Percentiles rank a stretch among this genome's conserved stretches.
Evolutionary conservation across 1,284 basidiomycete species (phyloP).

Genomic region (Pseudozyma hubeiensis): DNA sequence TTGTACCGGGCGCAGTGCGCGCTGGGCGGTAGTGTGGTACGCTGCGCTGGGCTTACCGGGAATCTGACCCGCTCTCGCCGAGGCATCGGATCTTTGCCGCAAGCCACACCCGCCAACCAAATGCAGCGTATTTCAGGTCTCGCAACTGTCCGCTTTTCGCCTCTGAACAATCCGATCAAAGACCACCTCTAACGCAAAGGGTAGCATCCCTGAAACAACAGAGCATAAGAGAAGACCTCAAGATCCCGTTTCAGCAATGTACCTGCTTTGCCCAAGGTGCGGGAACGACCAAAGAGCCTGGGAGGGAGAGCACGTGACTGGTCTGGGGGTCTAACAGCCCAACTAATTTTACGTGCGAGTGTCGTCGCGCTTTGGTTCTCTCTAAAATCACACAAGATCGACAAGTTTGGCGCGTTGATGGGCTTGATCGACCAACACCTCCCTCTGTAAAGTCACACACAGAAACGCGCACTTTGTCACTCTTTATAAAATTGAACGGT

Average conservation of each 20-base stretch:
- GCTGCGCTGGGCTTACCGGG: too few species aligned
- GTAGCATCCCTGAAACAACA: too few species aligned
- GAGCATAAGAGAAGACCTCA: too few species aligned
- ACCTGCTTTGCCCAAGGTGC: not conserved
- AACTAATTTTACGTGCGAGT: not conserved
- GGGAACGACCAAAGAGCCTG: not conserved
- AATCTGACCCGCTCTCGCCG: too few species aligned
- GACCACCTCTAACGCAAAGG: too few species aligned
- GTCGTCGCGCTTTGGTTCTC: not conserved
- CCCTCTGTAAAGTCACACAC: slow-evolving; percentile 25
- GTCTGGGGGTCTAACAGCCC: not conserved
- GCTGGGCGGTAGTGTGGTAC: too few species aligned
- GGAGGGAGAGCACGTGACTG: not conserved
- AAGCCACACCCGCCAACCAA: too few species aligned
- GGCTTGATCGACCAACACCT: slow-evolving; percentile 13
- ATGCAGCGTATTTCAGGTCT: too few species aligned
- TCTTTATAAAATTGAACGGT: not conserved
- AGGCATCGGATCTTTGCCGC: too few species aligned
- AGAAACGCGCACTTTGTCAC: slow-evolving; percentile 7
- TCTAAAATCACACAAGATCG: slow-evolving; percentile 25
- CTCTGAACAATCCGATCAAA: not conserved
- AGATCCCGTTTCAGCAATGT: too few species aligned
- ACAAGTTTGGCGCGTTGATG: not conserved
- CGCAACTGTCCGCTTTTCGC: too few species aligned
- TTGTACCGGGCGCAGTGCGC: too few species aligned